Evolutionary conservation across 768 basidiomycete genomes (phyloP).

Genomic region (Boletus pseudo-olivaceus): DNA sequence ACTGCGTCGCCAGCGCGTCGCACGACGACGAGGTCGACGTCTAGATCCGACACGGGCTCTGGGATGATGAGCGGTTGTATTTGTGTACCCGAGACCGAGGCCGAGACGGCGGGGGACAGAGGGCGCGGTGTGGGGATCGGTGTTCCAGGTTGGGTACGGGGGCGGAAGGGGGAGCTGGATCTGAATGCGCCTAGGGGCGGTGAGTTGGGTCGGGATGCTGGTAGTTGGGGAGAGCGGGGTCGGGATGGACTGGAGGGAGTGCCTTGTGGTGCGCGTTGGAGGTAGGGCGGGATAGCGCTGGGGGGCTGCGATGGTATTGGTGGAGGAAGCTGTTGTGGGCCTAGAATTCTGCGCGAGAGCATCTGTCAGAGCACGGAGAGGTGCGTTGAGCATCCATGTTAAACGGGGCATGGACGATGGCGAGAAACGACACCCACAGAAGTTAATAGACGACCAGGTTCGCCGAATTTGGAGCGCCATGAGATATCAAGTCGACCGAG

Average conservation of each 20-base stretch:
- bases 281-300: constrained; percentile 73
- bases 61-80: constrained; percentile 22
- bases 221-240: constrained; percentile 56
- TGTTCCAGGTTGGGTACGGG: constrained; percentile 29
- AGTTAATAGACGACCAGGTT: constrained; percentile 83
- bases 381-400: neutral
- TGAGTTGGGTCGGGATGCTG: constrained; percentile 51
- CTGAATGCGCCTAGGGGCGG: constrained; percentile 49
- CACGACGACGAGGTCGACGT: constrained; percentile 55
- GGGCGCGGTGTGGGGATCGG: constrained; percentile 21
- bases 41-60: constrained; percentile 39
- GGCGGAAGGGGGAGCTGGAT: constrained; percentile 41
- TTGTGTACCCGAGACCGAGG: constrained; percentile 17
- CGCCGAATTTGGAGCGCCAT: constrained; percentile 83
- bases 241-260: constrained; percentile 41
- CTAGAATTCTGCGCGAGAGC: constrained; percentile 77
- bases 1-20: constrained; percentile 45
- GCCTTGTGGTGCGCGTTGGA: constrained; percentile 53
- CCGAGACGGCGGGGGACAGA: constrained; percentile 32
- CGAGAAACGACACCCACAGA: constrained; percentile 44
- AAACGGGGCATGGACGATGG: neutral
- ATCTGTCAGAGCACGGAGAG: constrained; percentile 36
- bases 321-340: constrained; percentile 34
- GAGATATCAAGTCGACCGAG: constrained; percentile 86
- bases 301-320: constrained; percentile 41